phyloP scores from a whole-genome alignment of 345 rosid genomes.

The Stellera chamaejasme region DNA sequence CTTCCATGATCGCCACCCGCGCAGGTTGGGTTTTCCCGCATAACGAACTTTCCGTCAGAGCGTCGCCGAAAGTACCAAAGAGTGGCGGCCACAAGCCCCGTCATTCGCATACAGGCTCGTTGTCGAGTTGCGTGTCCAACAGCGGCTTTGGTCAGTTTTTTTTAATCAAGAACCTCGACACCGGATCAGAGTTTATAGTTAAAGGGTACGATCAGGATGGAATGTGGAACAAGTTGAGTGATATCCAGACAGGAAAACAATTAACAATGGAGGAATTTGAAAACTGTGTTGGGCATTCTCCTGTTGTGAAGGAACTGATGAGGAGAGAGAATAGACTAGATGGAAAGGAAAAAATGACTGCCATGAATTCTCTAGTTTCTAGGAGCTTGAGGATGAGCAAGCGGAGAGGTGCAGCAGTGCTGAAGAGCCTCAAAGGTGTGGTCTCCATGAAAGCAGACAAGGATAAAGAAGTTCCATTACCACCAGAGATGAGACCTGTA shows the following conservation, averaged over 20 bases:
- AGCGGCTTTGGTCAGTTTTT: conserved; percentile 51
- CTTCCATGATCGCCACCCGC: conserved; percentile 38
- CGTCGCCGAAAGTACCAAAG: conserved; percentile 17
- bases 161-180: conserved; percentile 84
- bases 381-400: conserved; percentile 81
- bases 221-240: conserved; percentile 85
- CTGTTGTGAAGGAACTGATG: conserved; percentile 85
- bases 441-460: conserved; percentile 59
- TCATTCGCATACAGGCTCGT: conserved; percentile 4
- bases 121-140: conserved; percentile 27
- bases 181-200: conserved; percentile 76
- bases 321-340: conserved; percentile 38
- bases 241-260: conserved; percentile 89
- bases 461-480: conserved; percentile 32
- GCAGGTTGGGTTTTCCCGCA: conserved; percentile 26
- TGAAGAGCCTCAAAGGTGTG: conserved; percentile 78
- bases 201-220: conserved; percentile 71
- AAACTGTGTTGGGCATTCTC: conserved; percentile 70
- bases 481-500: conserved; percentile 17
- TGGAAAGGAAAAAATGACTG: conserved; percentile 26
- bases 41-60: conserved; percentile 28
- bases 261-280: conserved; percentile 90
- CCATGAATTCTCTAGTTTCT: conserved; percentile 38
- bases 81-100: conserved; percentile 3
- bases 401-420: conserved; percentile 63